Percentiles rank a stretch among this genome's conserved stretches.
These are phyloP conservation scores for Erodium moschatum DNA, from an alignment of 441 rosid species.

Conservation along the genomic window DNA sequence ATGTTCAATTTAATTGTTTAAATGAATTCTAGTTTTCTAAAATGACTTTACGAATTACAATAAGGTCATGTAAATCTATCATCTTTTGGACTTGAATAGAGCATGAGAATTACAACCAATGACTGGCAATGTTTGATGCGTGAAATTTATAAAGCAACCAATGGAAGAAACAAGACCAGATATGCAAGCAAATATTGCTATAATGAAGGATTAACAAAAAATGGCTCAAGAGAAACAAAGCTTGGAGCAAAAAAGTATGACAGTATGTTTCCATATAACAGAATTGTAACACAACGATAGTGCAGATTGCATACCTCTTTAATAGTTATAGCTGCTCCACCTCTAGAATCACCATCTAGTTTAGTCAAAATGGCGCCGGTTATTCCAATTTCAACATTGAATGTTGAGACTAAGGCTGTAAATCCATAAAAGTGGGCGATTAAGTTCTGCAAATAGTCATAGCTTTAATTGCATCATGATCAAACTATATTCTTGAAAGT, in stretches of 20 bases:
- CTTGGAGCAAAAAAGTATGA: slow-evolving; percentile 6
- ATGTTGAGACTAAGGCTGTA: slow-evolving; percentile 80
- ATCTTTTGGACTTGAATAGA: background rate
- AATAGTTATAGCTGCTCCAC: slow-evolving; percentile 96
- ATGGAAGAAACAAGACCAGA: background rate
- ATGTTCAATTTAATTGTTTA: background rate
- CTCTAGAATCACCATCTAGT: slow-evolving; percentile 98
- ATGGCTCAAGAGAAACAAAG: background rate
- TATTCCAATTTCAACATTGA: slow-evolving; percentile 93
- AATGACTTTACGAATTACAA: background rate
- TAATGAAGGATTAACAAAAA: background rate
- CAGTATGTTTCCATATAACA: slow-evolving; percentile 1
- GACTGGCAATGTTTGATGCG: too few species aligned
- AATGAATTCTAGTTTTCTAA: background rate
- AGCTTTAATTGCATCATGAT: background rate
- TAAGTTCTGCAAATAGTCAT: slow-evolving; percentile 8
- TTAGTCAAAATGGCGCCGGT: slow-evolving; percentile 98
- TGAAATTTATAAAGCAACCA: too few species aligned
- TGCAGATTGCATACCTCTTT: slow-evolving; percentile 55
- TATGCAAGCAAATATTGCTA: too few species aligned
- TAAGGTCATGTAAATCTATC: slow-evolving; percentile 2
- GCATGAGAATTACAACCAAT: slow-evolving; percentile 3
- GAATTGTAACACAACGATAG: slow-evolving; percentile 14
- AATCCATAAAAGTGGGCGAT: slow-evolving; percentile 19
- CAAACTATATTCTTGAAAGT: background rate